These are phyloP conservation scores for Ichthyophthirius multifiliis DNA, from an alignment of 169 alveolate genomes.

Conservation along the genomic window DNA sequence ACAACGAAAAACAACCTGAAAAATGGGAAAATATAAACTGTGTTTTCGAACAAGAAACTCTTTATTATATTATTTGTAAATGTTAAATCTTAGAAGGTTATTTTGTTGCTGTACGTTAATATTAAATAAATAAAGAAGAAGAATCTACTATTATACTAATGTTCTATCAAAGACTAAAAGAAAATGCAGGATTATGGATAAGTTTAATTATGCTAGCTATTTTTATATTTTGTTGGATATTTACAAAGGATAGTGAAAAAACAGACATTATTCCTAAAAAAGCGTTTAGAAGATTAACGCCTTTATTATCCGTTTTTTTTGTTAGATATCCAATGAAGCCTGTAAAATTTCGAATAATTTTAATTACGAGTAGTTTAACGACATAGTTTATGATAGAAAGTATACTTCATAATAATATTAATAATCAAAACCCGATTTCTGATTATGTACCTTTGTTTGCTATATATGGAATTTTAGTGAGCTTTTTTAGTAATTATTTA, in stretches of 20 bases:
- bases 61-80: no score
- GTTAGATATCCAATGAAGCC: not conserved
- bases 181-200: not conserved
- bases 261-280: not conserved
- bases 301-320: not conserved
- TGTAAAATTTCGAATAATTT: not conserved
- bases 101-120: no score
- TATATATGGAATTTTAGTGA: not conserved
- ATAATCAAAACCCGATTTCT: not conserved
- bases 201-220: not conserved
- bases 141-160: no score
- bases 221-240: not conserved
- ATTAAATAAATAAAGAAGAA: no score
- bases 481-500: not conserved
- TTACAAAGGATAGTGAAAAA: not conserved
- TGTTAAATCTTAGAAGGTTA: no score
- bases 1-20: no score
- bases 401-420: not conserved
- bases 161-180: not conserved
- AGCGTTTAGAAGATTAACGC: not conserved
- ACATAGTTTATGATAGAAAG: not conserved
- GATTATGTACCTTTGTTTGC: not conserved
- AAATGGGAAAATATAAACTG: no score
- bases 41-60: no score
- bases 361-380: not conserved